A percentile compares a stretch with the other conserved stretches of the same genome.
These are phyloP conservation scores for Dipodascopsis uninucleata DNA, from an alignment of 805 yeast species.

Conservation along the genomic window DNA sequence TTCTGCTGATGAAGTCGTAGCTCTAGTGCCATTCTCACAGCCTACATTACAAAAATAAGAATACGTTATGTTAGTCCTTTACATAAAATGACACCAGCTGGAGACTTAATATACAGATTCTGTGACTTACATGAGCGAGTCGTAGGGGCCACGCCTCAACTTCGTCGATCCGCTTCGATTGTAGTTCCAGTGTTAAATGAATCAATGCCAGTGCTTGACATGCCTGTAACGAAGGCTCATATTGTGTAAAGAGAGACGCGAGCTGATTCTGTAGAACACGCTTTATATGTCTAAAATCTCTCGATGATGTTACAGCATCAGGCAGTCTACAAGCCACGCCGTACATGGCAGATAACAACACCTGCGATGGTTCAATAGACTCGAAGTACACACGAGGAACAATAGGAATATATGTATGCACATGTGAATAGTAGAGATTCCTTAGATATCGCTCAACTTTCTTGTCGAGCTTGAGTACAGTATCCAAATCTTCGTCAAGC, in stretches of 20 bases:
- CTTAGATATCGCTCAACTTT: constrained; percentile 10
- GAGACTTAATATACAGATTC: too few relatives aligned
- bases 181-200: constrained; percentile 11
- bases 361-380: constrained; percentile 6
- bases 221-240: constrained; percentile 10
- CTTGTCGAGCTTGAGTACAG: constrained; percentile 8
- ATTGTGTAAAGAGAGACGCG: constrained; percentile 4
- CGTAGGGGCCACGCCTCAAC: constrained; percentile 12
- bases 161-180: constrained; percentile 8
- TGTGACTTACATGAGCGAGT: constrained; percentile 10
- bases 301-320: constrained; percentile 10
- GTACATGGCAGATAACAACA: constrained; percentile 16
- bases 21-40: constrained; percentile 12
- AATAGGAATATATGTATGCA: constrained; percentile 19
- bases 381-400: constrained; percentile 15
- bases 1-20: constrained; percentile 11
- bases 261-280: constrained; percentile 10
- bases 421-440: constrained; percentile 12
- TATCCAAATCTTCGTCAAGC: constrained; percentile 13
- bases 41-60: constrained; percentile 1
- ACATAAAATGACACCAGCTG: too few relatives aligned
- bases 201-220: constrained; percentile 16
- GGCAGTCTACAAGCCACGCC: constrained; percentile 21
- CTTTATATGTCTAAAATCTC: constrained; percentile 14
- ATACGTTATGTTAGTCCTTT: neutral